Conservation (phyloP, 345 rosid species). For the Hirschfeldia incana region DNA sequence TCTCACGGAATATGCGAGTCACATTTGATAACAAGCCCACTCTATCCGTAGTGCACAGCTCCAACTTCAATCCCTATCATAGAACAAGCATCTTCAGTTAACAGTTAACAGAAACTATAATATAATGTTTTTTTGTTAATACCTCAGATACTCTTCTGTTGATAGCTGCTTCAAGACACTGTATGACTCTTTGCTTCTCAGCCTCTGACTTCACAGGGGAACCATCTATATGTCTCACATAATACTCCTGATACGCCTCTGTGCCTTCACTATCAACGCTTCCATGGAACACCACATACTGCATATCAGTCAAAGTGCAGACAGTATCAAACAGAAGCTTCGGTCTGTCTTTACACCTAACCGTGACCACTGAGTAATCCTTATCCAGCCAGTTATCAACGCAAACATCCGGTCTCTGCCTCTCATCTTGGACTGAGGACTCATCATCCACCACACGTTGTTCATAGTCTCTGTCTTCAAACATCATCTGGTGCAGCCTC, state of each 20-base stretch:
- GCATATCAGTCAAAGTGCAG: constrained; percentile 93
- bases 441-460: constrained; percentile 46
- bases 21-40: constrained; percentile 79
- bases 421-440: constrained; percentile 49
- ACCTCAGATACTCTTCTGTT: constrained; percentile 94
- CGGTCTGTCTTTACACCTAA: constrained; percentile 84
- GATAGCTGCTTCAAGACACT: constrained; percentile 93
- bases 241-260: constrained; percentile 89
- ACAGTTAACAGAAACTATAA: constrained; percentile 10
- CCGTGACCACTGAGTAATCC: constrained; percentile 80
- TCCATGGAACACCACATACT: constrained; percentile 88
- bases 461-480: constrained; percentile 92
- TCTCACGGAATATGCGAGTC: constrained; percentile 91
- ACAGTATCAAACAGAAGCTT: constrained; percentile 93
- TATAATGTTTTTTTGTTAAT: neutral
- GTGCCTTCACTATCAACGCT: constrained; percentile 69
- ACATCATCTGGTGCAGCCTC: constrained; percentile 98
- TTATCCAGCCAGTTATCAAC: constrained; percentile 81
- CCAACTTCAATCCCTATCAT: constrained; percentile 79
- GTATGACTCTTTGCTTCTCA: constrained; percentile 74
- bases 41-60: constrained; percentile 81
- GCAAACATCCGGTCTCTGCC: constrained; percentile 63
- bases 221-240: constrained; percentile 84
- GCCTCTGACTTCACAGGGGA: constrained; percentile 83
- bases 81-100: neutral